Evolutionary conservation across 345 rosid genomes (phyloP), one percentile per base, ranked within the genome.

Genomic region (Aurinia saxatilis): DNA sequence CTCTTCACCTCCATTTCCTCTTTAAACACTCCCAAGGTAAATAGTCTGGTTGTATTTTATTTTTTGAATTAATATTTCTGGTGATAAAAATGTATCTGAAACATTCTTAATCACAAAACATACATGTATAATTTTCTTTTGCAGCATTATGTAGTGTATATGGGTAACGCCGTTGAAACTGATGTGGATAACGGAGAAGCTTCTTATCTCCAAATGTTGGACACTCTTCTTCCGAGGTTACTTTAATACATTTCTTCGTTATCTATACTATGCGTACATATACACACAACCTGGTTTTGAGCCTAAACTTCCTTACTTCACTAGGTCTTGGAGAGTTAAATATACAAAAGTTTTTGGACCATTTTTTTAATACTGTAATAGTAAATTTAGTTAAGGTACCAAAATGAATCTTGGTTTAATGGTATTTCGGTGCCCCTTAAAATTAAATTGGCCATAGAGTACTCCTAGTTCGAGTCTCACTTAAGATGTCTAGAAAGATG

Each of bases 61-160:
- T 35, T 12, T 3, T 34, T n/a, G 10, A 33, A 60, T 36, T 34
- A 8, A 2, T 1, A 2, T 8, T 15, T 39, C 10, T 58, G 16
- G 40, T 29, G 19, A 15, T 42, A 30, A 12, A 42, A 3, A 5
- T 51, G 27, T 37, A 51, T 39, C 18, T 13, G 16, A 30, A 15
- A 57, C 10, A 21, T 21, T 17, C 5, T 38, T 21, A 6, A 23
- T 23, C 13, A 47, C 13, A 45, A 23, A 47, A 47, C 33, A n/a
- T 47, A 23, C 51, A 47, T 23, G 33, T 57, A 25, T 4, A 57
- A 57, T 29, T 57, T 57, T 42, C 17, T 57, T n/a, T 31, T 52
- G 60, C 48, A 64, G 69, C 69, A 64, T 64, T 64, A 64, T 64
- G 60, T 64, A 38, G 60, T 64, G 42, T 64, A 64, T 60, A 64